These are phyloP conservation scores for Monosporascus sp. DNA, from an alignment of 2,329 filamentous ascomycete genomes.

Conservation along the genomic window DNA sequence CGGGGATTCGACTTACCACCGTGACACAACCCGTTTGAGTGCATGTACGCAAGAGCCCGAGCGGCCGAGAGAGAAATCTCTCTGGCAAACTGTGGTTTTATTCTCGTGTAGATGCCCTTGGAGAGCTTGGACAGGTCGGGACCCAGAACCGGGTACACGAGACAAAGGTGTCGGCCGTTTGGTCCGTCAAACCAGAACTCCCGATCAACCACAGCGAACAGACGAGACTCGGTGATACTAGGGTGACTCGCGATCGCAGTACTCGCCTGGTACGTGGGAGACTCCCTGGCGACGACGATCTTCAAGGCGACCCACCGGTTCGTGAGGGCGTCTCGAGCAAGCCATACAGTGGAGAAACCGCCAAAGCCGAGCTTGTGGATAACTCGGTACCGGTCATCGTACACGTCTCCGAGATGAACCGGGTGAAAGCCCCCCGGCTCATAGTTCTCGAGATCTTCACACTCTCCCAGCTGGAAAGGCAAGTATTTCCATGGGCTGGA, in stretches of 20 bases:
- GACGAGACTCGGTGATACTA: neutral
- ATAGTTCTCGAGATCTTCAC: neutral
- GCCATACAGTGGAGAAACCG: constrained; percentile 3
- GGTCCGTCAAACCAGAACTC: constrained; percentile 16
- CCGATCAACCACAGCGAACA: constrained; percentile 5
- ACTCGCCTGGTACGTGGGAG: neutral
- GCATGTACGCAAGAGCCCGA: constrained; percentile 13
- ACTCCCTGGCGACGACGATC: constrained; percentile 13
- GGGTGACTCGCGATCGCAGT: constrained; percentile 2
- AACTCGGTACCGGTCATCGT: neutral
- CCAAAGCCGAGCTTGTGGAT: constrained; percentile 1
- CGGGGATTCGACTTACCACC: constrained; percentile 14
- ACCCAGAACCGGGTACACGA: constrained; percentile 21
- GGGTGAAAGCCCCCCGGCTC: neutral
- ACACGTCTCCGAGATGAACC: neutral
- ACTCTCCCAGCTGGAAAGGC: too few relatives aligned
- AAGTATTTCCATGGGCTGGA: too few relatives aligned
- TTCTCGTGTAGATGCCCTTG: constrained; percentile 5
- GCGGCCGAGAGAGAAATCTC: constrained; percentile 8
- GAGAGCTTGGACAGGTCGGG: constrained; percentile 12
- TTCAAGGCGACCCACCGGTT: constrained; percentile 19
- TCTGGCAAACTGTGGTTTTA: constrained; percentile 10
- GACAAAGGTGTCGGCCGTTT: constrained; percentile 21
- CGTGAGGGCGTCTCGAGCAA: neutral
- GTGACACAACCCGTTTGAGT: constrained; percentile 19